Evolutionary conservation across 2,329 filamentous ascomycete species (phyloP).

Genomic region (Rachicladosporium sp.): DNA sequence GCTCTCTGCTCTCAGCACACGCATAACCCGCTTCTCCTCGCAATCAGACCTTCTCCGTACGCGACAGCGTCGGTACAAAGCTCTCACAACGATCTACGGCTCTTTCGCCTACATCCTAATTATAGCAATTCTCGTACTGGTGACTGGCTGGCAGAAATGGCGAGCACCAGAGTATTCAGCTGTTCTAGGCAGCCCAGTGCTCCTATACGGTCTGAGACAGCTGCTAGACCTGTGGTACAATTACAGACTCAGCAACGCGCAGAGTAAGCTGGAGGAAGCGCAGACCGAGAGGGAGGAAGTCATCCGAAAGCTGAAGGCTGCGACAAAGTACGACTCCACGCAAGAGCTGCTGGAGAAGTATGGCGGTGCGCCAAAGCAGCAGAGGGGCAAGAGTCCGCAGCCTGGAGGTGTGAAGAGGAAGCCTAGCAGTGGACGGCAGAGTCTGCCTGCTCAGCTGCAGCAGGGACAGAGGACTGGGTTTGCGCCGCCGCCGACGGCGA

Average conservation of each 20-base stretch:
- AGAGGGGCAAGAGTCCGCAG: slow-evolving; percentile 9
- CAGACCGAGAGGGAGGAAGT: slow-evolving; percentile 71
- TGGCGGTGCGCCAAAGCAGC: slow-evolving; percentile 45
- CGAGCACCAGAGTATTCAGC: slow-evolving; percentile 65
- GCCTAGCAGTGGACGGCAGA: slow-evolving; percentile 5
- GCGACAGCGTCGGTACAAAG: slow-evolving; percentile 63
- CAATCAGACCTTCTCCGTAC: slow-evolving; percentile 62
- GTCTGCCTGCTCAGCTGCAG: slow-evolving; percentile 13
- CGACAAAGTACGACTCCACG: slow-evolving; percentile 92
- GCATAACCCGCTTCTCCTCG: slow-evolving; percentile 64
- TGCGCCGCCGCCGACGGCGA: slow-evolving; percentile 52
- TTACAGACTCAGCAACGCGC: slow-evolving; percentile 62
- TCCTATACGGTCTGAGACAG: slow-evolving; percentile 64
- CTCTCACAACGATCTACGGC: slow-evolving; percentile 81
- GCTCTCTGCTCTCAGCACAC: slow-evolving; percentile 66
- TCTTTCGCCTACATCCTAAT: slow-evolving; percentile 84
- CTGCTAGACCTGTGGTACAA: slow-evolving; percentile 60
- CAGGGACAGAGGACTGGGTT: slow-evolving; percentile 45
- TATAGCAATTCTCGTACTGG: slow-evolving; percentile 66
- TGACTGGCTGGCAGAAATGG: slow-evolving; percentile 74
- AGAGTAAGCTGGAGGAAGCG: slow-evolving; percentile 57
- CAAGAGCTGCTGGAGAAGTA: slow-evolving; percentile 91
- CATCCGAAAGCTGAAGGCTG: slow-evolving; percentile 87
- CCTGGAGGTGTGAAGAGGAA: slow-evolving; percentile 16
- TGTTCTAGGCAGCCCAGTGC: slow-evolving; percentile 57